These are phyloP conservation scores for Magnaporthiopsis rhizophila DNA, from an alignment of 2,329 filamentous ascomycete species.

Conservation along the genomic window DNA sequence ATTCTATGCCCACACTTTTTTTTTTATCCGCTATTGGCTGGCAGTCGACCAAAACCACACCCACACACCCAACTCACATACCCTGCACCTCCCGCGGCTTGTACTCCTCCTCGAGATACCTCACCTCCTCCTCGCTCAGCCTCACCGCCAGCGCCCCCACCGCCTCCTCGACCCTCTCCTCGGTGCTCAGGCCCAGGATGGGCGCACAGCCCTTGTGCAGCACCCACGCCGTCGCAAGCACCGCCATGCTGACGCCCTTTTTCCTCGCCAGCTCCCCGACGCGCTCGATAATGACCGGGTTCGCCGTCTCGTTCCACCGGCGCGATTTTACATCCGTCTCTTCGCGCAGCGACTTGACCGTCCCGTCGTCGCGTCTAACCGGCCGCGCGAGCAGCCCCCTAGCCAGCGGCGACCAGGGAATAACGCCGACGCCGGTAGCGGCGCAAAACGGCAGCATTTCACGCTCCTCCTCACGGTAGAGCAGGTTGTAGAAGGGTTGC, in stretches of 20 bases:
- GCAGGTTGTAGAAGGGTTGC: slow-evolving; percentile 50
- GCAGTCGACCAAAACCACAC: too few species aligned
- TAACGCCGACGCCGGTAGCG: slow-evolving; percentile 26
- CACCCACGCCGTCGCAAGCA: slow-evolving; percentile 51
- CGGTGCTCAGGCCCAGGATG: slow-evolving; percentile 45
- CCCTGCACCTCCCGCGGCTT: slow-evolving; percentile 33
- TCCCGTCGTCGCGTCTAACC: slow-evolving; percentile 2
- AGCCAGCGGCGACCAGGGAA: slow-evolving; percentile 25
- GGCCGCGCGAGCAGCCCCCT: slow-evolving; percentile 23
- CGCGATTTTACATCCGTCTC: slow-evolving; percentile 26
- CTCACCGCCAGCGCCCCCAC: slow-evolving; percentile 31
- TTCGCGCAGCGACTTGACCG: slow-evolving; percentile 9
- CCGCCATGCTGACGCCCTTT: slow-evolving; percentile 48
- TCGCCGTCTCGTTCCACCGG: slow-evolving; percentile 32
- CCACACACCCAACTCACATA: not conserved
- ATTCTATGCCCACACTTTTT: too few species aligned
- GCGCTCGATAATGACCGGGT: slow-evolving; percentile 22
- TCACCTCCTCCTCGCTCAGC: slow-evolving; percentile 44
- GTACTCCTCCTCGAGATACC: slow-evolving; percentile 48
- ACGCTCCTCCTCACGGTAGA: slow-evolving; percentile 52
- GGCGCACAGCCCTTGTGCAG: slow-evolving; percentile 38
- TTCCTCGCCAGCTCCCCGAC: slow-evolving; percentile 22
- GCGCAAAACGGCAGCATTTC: slow-evolving; percentile 31
- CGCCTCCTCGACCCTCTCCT: slow-evolving; percentile 47
- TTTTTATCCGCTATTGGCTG: too few species aligned